Evolutionary conservation across 2,329 filamentous ascomycete genomes (phyloP), one percentile per base, ranked within the genome.

Genomic region (Colletotrichum sp.): DNA sequence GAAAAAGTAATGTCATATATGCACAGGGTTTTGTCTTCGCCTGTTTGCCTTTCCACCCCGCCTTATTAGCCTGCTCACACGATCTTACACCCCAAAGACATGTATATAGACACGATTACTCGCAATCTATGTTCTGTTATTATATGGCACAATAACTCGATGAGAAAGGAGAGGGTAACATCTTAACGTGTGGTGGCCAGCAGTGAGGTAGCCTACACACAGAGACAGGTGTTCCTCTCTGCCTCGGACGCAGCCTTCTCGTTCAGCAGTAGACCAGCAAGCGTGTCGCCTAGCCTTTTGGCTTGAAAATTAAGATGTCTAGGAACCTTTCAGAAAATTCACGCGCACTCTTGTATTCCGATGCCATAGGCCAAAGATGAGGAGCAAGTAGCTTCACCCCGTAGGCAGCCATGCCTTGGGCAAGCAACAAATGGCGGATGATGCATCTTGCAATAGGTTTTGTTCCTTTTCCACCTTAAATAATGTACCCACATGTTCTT

Each of bases 91-190:
- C 18, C 9, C 5, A 7, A 48, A 22, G 39, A n/a, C 39, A 22
- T n/a, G 5, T n/a, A 48, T 12, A 48, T 48, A 12, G 39, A 1
- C 5, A n/a, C 18, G 18, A n/a, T 12, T n/a, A 12, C 18, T 48
- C 5, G 3, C 18, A 48, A 0, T 48, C 5, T 48, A 12, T 12
- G 9, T 48, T n/a, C 18, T 48, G 0, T 48, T 6, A n/a, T 48
- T n/a, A 0, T n/a, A n/a, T 10, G 39, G 0, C 9, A n/a, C 3
- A 48, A n/a, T n/a, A 2, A 3, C 5, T 48, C 10, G 39, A 48
- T 48, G 5, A 48, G 39, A 48, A 12, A n/a, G 9, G 18, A 48
- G 8, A 44, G 18, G 39, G 9, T 3, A 48, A 48, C 1, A 6
- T 48, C 9, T 48, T 4, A n/a, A n/a, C 39, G 9, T 48, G 39